Evolutionary conservation across 495 filamentous ascomycete species (phyloP), one percentile per base, ranked within the genome.

Genomic region (Aspergillus sparsus): DNA sequence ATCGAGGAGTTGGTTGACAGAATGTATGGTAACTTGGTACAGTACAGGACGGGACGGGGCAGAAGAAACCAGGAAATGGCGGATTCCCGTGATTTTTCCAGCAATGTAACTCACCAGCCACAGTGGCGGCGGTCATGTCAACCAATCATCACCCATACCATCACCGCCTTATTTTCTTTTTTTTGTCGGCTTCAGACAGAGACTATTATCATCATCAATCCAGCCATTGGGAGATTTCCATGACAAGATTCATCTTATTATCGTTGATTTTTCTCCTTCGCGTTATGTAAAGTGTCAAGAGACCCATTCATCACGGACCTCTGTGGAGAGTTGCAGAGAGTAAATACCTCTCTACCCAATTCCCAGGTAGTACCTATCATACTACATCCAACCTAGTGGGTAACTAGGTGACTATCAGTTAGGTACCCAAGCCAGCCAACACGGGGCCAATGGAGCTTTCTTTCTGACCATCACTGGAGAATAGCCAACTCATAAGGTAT

Each of bases 151-250:
- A 9, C 0, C 13, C 51, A 56, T 8, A 27, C 21, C 49, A 74
- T 77, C 74, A 77, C 74, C 74, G 74, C 72, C 69, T 67, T 69
- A 72, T 68, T 52, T 16, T 44, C 31, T 8, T 63, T 45, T 45
- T 27, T 41, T 33, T 8, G 32, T 13, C 9, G 6, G 34, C 32
- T 42, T 45, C 12, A 53, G 45, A 32, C 27, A 58, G 6, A n/a
- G 33, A 49, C 33, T 47, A 41, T 11, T 57, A 13, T 2, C 18
- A n/a, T 39, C 45, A 18, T 58, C 13, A 41, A 9, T 27, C 21
- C 3, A 27, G 21, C 21, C 21, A 27, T 27, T 27, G 21, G 21
- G 21, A 27, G 3, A 27, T 27, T 27, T 27, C 21, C 21, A 27
- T 27, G 21, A 3, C 21, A 27, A 27, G 21, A 27, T 1, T 27